Evolutionary conservation across 371 early-diverging fungal species (phyloP), one percentile per base, ranked within the genome.

Genomic region (Zopfochytrium polystomum): DNA sequence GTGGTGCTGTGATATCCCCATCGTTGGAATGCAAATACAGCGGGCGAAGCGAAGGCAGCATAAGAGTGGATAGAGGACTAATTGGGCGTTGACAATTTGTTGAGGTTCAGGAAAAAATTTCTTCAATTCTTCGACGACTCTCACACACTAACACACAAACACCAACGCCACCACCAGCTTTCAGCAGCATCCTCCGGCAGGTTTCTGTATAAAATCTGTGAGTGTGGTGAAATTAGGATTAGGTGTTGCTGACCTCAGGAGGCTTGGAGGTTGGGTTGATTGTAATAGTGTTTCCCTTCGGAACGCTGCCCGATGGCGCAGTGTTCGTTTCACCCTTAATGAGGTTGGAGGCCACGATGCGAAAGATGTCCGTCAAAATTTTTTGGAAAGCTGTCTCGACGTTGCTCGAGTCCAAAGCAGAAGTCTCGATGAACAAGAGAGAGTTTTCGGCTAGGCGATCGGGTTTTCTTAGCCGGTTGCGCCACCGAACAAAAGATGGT

Each of bases 341-440:
- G 11, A 92, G 91, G 76, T 92, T 93, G 86, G 88, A 91, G 58
- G 95, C 92, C 13, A 90, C 91, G 62, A 90, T 89, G 51, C 88
- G 85, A 76, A 92, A 91, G 60, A 92, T 92, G 80, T 92, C 95
- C 87, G 92, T 90, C 71, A 95, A 76, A 56, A 94, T 95, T 63
- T 87, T 82, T 72, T 92, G 91, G 82, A 96, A 95, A 26, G 95
- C 87, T 50, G 87, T 79, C 66, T 96, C 96, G 53, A 96, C 96
- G 78, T 96, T 96, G 76, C 85, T 90, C 20, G 91, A 77, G 66
- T 96, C 95, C 74, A 95, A 75, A 35, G 96, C 96, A 20, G 96
- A 96, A 2, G 96, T 95, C 75, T 96, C 96, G 60, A 95, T 95
- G 63, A 96, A 96, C 20, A 87, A 89, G 53, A 96, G 79, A 3